Evolutionary conservation across 78 protist species (phyloP), one percentile per base, ranked within the genome.

Genomic region (Emiliania huxleyi): DNA sequence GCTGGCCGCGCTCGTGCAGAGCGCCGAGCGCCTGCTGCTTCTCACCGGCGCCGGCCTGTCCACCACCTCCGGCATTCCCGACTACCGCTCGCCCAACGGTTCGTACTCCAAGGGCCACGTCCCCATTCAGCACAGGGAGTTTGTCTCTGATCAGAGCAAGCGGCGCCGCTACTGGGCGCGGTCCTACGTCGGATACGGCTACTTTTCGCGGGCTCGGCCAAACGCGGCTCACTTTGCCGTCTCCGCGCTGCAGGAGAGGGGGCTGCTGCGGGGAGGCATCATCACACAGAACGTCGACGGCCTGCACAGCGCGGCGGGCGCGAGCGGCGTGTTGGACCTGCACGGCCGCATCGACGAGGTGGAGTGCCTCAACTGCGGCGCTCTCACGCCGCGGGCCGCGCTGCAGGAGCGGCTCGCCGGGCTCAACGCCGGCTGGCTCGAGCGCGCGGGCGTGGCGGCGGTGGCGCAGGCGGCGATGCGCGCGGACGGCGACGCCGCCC

Each of bases 271-370:
- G 44, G 87, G 26, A 3, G 45, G 37, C 19, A 6, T 79, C 38
- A n/a, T 79, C 40, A 79, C 87, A 26, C 87, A 79, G n/a, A 79
- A 79, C 49, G 87, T 79, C 38, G 87, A 79, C 49, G 87, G 87
- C 38, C 49, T 79, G 37, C 87, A 79, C 87, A n/a, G 43, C 35
- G 43, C 43, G 26, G 87, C 87, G 46, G 87, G 87, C n/a, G 0
- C 19, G 23, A n/a, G 52, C 8, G 1, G 22, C 15, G 46, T 38
- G 1, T 22, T 79, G 12, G 87, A 79, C 37, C 87, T 79, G 11
- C 87, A 79, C 49, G 87, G 87, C 55, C 84, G 84, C 1, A 38
- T 73, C 45, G 84, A 73, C 44, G 29, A 0, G 44, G 84, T 73
- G 15, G 45, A 38, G 43, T 73, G 84, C 84, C 40, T 73, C 29